phyloP scores from a whole-genome alignment of 306 rosid species.

The Rosa chinensis region DNA sequence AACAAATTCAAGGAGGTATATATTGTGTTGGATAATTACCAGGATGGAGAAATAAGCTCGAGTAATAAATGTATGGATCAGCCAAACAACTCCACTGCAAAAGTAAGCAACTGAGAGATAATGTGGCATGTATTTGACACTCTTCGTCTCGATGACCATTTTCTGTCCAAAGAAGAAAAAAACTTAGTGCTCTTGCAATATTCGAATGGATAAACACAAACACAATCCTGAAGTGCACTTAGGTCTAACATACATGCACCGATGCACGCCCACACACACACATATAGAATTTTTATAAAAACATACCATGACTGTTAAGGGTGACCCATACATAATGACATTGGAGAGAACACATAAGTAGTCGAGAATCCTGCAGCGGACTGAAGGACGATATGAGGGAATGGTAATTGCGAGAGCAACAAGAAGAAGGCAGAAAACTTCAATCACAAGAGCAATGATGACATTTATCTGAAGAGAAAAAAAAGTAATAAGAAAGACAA shows the following conservation, averaged over 20 bases:
- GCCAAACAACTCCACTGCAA: slow-evolving; percentile 50
- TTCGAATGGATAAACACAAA: no score
- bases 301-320: slow-evolving; percentile 80
- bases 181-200: no score
- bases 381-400: slow-evolving; percentile 8
- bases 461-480: slow-evolving; percentile 48
- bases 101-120: slow-evolving; percentile 63
- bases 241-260: no score
- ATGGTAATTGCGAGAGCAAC: slow-evolving; percentile 29
- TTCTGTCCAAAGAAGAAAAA: slow-evolving; percentile 34
- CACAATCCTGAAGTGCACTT: no score
- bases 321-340: slow-evolving; percentile 62
- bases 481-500: no score
- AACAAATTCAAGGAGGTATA: no score
- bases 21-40: slow-evolving; percentile 16
- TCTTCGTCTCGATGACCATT: slow-evolving; percentile 62
- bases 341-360: slow-evolving; percentile 50
- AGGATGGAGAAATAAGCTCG: slow-evolving; percentile 37
- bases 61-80: slow-evolving; percentile 37
- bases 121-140: slow-evolving; percentile 77
- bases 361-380: slow-evolving; percentile 41
- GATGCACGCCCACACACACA: no score
- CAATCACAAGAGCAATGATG: slow-evolving; percentile 26
- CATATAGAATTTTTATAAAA: neutral
- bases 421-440: slow-evolving; percentile 28